Conservation (phyloP, 2,329 filamentous ascomycete genomes). For the Lachnellula cervina region DNA sequence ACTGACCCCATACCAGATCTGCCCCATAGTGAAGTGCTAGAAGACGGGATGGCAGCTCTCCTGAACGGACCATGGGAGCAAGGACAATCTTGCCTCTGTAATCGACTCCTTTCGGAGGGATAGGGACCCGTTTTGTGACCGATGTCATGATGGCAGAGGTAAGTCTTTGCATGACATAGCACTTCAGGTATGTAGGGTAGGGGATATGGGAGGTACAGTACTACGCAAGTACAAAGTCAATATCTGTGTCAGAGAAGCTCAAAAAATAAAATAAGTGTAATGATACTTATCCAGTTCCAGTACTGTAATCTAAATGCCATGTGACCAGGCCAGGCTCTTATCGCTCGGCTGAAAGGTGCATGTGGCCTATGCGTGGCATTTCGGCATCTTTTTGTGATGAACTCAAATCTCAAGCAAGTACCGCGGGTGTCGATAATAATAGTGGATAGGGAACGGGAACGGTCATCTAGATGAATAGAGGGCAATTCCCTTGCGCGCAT, state of each 20-base stretch:
- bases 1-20: slow-evolving; percentile 87
- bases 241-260: neutral
- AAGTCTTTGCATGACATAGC: slow-evolving; percentile 31
- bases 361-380: neutral
- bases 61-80: slow-evolving; percentile 97
- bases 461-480: too few relatives aligned
- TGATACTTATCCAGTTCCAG: too few relatives aligned
- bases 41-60: slow-evolving; percentile 85
- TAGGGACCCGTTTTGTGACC: slow-evolving; percentile 65
- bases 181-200: neutral
- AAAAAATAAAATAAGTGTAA: neutral
- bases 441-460: too few relatives aligned
- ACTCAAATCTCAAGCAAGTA: too few relatives aligned
- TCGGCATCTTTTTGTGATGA: neutral
- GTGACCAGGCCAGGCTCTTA: neutral
- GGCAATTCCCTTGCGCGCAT: too few relatives aligned
- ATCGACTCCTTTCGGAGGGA: slow-evolving; percentile 83
- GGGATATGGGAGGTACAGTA: neutral
- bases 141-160: slow-evolving; percentile 54
- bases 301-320: neutral
- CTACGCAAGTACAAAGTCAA: neutral
- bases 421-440: too few relatives aligned
- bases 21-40: slow-evolving; percentile 91
- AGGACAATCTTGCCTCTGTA: slow-evolving; percentile 92
- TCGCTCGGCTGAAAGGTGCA: slow-evolving; percentile 1